Evolutionary conservation across 129 eudicot genomes (phyloP).

Genomic region (Tagetes erecta): DNA sequence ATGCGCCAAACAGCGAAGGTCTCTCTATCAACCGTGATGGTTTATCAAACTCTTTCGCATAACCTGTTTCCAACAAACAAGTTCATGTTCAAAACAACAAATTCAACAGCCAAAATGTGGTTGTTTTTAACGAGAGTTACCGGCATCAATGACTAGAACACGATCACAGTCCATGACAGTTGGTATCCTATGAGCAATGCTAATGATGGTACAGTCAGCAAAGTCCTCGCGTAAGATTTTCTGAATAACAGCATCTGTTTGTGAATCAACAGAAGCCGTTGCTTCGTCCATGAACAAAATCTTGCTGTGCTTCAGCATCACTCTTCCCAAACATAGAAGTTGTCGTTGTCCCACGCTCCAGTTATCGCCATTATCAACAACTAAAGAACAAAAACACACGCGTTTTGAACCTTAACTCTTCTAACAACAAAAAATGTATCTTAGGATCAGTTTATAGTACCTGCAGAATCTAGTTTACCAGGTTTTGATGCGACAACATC

Average conservation of each 20-base stretch:
- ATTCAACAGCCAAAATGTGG: not conserved
- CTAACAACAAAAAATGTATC: not conserved
- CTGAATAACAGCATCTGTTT: constrained; percentile 84
- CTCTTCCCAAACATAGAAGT: constrained; percentile 83
- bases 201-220: constrained; percentile 67
- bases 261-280: constrained; percentile 97
- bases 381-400: constrained; percentile 29
- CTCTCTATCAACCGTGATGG: constrained; percentile 45
- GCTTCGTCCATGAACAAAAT: constrained; percentile 94
- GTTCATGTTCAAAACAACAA: not conserved
- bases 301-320: constrained; percentile 72
- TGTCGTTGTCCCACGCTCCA: constrained; percentile 98
- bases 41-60: constrained; percentile 48
- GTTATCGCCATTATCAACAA: constrained; percentile 78
- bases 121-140: constrained; percentile 28
- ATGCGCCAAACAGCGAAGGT: constrained; percentile 47
- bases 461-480: constrained; percentile 76
- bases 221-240: constrained; percentile 83
- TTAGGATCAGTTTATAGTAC: constrained; percentile 33
- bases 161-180: constrained; percentile 93
- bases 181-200: constrained; percentile 96
- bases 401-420: not conserved
- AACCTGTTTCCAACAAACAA: constrained; percentile 34
- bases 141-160: constrained; percentile 85
- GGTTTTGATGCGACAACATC: constrained; percentile 87